Evolutionary conservation across 31 red algal genomes (phyloP).

Genomic region (Pterothamnion heteromorphum): DNA sequence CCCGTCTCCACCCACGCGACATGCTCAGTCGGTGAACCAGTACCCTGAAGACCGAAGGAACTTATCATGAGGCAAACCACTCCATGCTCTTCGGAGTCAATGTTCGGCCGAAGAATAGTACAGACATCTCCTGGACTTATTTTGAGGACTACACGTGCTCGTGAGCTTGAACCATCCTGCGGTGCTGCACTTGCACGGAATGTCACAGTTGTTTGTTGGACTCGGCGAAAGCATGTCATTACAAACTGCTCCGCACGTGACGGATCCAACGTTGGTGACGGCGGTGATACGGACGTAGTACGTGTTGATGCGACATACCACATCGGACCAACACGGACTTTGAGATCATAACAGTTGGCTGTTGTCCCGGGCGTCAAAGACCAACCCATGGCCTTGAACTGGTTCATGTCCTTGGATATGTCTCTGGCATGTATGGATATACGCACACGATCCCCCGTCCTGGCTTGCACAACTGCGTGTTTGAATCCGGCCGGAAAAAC

Average conservation of each 20-base stretch:
- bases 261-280: not conserved
- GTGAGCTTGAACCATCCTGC: not conserved
- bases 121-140: not conserved
- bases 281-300: not conserved
- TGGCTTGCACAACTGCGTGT: not conserved
- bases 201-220: not conserved
- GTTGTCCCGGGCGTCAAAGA: not conserved
- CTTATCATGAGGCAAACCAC: not conserved
- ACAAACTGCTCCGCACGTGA: not conserved
- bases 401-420: not conserved
- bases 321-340: not conserved
- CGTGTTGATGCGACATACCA: not conserved
- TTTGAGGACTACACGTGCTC: not conserved
- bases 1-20: not conserved
- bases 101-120: too few relatives aligned
- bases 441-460: not conserved
- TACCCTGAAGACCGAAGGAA: not conserved
- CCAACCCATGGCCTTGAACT: not conserved
- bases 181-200: not conserved
- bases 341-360: not conserved
- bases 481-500: not conserved
- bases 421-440: not conserved
- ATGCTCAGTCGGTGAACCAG: not conserved
- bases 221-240: not conserved
- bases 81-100: not conserved